Evolutionary conservation across 2,329 filamentous ascomycete species (phyloP), one percentile per base, ranked within the genome.

Genomic region (Emmonsiellopsis sp.): DNA sequence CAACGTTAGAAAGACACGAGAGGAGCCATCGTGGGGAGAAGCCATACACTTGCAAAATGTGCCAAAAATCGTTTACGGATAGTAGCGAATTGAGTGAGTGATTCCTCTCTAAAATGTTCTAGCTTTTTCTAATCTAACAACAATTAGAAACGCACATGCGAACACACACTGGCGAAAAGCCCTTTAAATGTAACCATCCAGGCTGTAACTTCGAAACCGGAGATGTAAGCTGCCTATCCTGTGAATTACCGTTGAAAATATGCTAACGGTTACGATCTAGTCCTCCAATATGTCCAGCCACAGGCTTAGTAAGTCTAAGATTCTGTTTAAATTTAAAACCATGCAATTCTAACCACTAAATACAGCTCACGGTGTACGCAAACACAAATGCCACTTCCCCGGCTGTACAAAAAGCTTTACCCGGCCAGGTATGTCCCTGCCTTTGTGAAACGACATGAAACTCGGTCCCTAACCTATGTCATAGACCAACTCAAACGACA

Each of bases 241-340:
- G 13, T 16, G 26, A 43, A 41, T 15, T 53, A 44, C 11, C 40
- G 8, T 48, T 1, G 38, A 16, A 48, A 38, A 55, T 35, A 56
- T 31, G 37, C 8, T 11, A 31, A 47, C 32, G 30, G 30, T 20
- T 4, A 11, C 13, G 45, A 42, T 50, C 7, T 43, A 73, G 70
- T 73, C 70, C 20, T 73, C 70, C 6, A 73, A 73, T 54, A 73
- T 73, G 71, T 73, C 71, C 1, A 73, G 71, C 35, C 71, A 73
- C 53, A 66, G 70, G 58, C 60, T 73, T 31, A 73, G 68, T 71
- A 69, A 53, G 67, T 60, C 9, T 16, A 16, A 34, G 13, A 37
- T 16, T 40, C 9, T 32, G 1, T 15, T 5, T 13, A 37, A 31
- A 20, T 20, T n/a, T 16, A 20, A 15, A 26, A 30, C 38, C 8